Conservation (phyloP, 176 grass and related monocot genomes). For the Calamus simplicifolius region DNA sequence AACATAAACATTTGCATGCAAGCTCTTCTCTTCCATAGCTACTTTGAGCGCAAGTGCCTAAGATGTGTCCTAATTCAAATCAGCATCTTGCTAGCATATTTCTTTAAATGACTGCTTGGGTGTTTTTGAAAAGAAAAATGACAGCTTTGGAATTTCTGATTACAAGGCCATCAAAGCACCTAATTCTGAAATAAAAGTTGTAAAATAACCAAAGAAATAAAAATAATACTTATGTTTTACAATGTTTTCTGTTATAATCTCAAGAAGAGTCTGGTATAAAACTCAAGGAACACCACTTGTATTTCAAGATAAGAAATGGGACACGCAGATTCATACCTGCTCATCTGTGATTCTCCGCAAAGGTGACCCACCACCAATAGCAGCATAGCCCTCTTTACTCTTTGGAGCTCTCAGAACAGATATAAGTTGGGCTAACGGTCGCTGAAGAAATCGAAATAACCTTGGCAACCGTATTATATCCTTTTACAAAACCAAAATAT, state of each 20-base stretch:
- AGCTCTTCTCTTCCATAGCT: slow-evolving; percentile 57
- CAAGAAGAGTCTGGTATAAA: too few relatives aligned
- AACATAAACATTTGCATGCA: slow-evolving; percentile 80
- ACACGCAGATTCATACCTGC: slow-evolving; percentile 36
- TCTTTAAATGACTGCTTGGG: not conserved
- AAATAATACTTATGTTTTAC: not conserved
- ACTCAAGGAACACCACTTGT: too few relatives aligned
- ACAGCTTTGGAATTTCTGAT: not conserved
- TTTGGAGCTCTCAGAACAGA: slow-evolving; percentile 87
- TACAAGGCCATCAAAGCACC: not conserved
- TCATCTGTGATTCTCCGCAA: slow-evolving; percentile 90
- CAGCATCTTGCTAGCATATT: not conserved
- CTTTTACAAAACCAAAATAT: slow-evolving; percentile 22
- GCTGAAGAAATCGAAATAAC: slow-evolving; percentile 90
- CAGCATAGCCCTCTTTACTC: slow-evolving; percentile 94
- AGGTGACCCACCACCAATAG: slow-evolving; percentile 94
- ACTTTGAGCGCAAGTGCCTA: slow-evolving; percentile 79
- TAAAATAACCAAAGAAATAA: not conserved
- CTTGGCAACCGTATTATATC: slow-evolving; percentile 93
- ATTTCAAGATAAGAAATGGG: too few relatives aligned
- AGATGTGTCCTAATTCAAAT: slow-evolving; percentile 14
- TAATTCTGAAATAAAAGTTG: not conserved
- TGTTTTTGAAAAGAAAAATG: not conserved
- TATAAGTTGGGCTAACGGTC: slow-evolving; percentile 89
- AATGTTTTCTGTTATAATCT: too few relatives aligned